Evolutionary conservation across 306 rosid genomes (phyloP), one percentile per base, ranked within the genome.

Genomic region (Casuarina glauca): DNA sequence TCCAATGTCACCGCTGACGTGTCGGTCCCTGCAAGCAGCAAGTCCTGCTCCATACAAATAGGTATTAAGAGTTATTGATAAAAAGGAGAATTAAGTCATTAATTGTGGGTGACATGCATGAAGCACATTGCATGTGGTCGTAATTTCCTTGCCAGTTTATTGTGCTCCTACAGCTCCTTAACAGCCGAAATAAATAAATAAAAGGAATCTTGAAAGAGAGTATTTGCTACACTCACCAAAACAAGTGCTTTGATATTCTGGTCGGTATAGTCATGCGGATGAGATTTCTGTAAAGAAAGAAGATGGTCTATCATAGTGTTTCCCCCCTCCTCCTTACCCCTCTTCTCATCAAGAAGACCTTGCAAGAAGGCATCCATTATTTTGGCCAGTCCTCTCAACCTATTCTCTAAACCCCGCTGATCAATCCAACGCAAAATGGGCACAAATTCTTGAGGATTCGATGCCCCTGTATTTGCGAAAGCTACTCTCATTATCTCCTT

Each of bases 351-450:
- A 4, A 77, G 20, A 32, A 82, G 57, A 13, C 54, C 63, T 7
- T 82, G 78, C 67, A 82, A 53, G 15, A 82, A 62, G 1, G 8
- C 53, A 51, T 88, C 91, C n/a, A 64, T 2, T 76, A 9, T 84
- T 57, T 80, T 75, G 1, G 80, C 91, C 46, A 85, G 0, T 1
- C 3, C 72, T 5, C 6, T 52, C 4, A 88, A 6, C 61, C 69
- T 84, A 6, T 73, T 82, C n/a, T 46, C 43, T 0, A 3, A 49
- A 10, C 86, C 41, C 1, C 62, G 36, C 4, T 39, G 81, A 70
- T 86, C 87, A 62, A 88, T 17, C 86, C 77, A 89, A 10, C 74
- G 73, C 15, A 84, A 11, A 15, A 91, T 0, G 5, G 93, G 91
- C 11, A 89, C 36, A 19, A 86, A 89, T 55, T 91, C 89, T 4